Evolutionary conservation across 495 filamentous ascomycete genomes (phyloP).

Genomic region (Friedmanniomyces endolithicus): DNA sequence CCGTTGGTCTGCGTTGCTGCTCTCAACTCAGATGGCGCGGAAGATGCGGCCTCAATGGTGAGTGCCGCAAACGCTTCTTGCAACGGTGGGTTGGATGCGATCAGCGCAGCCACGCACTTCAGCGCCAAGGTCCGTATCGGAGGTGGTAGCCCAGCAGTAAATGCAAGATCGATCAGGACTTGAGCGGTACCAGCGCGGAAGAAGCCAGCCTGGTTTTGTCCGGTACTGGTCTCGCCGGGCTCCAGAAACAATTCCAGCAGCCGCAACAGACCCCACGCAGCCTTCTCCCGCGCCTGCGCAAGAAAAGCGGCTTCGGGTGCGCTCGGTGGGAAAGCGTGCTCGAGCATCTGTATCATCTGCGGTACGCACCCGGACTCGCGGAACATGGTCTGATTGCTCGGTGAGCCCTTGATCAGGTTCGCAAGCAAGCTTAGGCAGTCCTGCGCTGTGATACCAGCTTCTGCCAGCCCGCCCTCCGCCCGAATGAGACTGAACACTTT

Average conservation of each 20-base stretch:
- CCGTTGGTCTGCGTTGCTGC: conserved; percentile 7
- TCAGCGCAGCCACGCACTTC: conserved; percentile 5
- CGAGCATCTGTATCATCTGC: conserved; percentile 56
- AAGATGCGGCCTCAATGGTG: not conserved
- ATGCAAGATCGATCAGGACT: conserved; percentile 14
- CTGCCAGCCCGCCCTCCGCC: conserved; percentile 64
- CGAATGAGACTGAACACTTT: conserved; percentile 70
- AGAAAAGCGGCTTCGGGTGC: conserved; percentile 8
- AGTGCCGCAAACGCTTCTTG: conserved; percentile 16
- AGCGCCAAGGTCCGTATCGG: conserved; percentile 11
- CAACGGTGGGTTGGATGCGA: conserved; percentile 9
- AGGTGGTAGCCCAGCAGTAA: not conserved
- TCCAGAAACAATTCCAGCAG: conserved; percentile 78
- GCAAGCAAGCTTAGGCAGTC: conserved; percentile 89
- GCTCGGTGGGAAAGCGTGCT: conserved; percentile 17
- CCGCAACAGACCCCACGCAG: conserved; percentile 78
- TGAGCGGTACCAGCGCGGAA: conserved; percentile 17
- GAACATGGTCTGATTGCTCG: conserved; percentile 88
- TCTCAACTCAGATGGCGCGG: not conserved
- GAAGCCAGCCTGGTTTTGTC: conserved; percentile 74
- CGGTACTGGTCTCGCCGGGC: conserved; percentile 63
- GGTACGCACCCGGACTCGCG: conserved; percentile 77
- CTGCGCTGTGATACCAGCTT: conserved; percentile 82
- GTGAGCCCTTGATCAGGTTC: conserved; percentile 78
- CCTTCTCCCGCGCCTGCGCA: conserved; percentile 48